Percentiles rank a stretch among this genome's conserved stretches.
Evolutionary conservation across 2,329 filamentous ascomycete species (phyloP).

Genomic region (Capronia coronata): DNA sequence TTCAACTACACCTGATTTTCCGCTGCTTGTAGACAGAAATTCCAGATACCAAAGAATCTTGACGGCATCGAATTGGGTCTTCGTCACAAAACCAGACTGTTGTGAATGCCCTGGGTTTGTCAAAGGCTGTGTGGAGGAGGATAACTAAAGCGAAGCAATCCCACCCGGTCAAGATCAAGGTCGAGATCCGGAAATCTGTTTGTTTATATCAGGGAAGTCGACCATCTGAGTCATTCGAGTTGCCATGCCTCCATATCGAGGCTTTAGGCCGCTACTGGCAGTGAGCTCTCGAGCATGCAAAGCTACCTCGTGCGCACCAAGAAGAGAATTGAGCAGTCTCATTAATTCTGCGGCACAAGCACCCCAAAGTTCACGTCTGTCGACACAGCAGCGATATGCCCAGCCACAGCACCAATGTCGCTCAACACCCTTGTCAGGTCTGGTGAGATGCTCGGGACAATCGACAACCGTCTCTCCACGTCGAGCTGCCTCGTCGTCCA

Average conservation of each 20-base stretch:
- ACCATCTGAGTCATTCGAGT: not conserved
- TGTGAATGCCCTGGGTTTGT: no score
- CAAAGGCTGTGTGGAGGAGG: not conserved
- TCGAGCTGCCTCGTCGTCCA: conserved; percentile 10
- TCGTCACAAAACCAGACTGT: no score
- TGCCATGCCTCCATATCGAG: conserved; percentile 9
- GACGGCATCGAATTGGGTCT: no score
- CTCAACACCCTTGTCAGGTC: not conserved
- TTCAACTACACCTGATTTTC: no score
- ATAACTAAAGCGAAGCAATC: no score
- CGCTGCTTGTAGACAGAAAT: no score
- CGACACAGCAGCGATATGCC: not conserved
- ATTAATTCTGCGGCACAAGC: conserved; percentile 1
- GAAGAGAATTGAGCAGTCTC: conserved; percentile 12
- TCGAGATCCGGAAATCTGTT: not conserved
- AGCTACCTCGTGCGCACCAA: not conserved
- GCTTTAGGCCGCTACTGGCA: conserved; percentile 11
- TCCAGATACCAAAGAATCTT: no score
- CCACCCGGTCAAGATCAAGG: not conserved
- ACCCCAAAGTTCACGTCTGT: not conserved
- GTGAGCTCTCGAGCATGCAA: conserved; percentile 3
- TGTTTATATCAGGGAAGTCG: not conserved
- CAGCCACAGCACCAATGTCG: not conserved
- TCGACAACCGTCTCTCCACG: not conserved
- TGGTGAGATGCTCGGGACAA: not conserved